Evolutionary conservation across 2,329 filamentous ascomycete species (phyloP).

Genomic region (Monilinia laxa): DNA sequence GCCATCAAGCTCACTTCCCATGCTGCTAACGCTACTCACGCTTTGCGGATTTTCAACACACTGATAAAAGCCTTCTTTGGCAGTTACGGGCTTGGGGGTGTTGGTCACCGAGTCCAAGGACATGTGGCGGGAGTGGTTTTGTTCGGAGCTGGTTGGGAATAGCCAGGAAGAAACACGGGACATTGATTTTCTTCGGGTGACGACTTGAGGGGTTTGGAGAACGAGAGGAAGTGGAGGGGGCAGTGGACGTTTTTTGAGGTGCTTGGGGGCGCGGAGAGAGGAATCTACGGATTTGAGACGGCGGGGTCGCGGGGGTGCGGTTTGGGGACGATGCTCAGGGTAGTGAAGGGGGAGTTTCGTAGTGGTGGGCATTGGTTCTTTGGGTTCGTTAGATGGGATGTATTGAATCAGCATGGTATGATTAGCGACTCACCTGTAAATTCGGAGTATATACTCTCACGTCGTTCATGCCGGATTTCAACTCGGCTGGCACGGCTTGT

Average conservation of each 20-base stretch:
- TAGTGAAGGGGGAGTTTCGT: constrained; percentile 44
- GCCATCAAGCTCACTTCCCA: constrained; percentile 4
- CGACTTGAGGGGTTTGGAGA: constrained; percentile 49
- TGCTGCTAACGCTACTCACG: constrained; percentile 3
- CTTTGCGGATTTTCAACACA: constrained; percentile 42
- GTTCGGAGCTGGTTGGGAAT: constrained; percentile 42
- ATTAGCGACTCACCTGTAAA: constrained; percentile 30
- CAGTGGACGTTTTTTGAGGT: constrained; percentile 26
- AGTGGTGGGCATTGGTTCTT: constrained; percentile 54
- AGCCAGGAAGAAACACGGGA: constrained; percentile 61
- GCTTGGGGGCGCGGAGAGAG: constrained; percentile 15
- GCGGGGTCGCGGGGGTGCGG: constrained; percentile 18
- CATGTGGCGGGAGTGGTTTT: constrained; percentile 42
- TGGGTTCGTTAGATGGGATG: constrained; percentile 30
- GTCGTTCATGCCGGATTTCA: constrained; percentile 28
- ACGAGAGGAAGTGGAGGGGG: constrained; percentile 58
- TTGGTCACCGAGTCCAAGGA: constrained; percentile 56
- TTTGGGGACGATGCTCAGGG: constrained; percentile 37
- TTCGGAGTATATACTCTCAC: constrained; percentile 34
- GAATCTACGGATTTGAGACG: constrained; percentile 22
- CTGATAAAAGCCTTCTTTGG: constrained; percentile 58
- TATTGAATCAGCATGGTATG: too few relatives aligned
- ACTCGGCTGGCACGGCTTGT: constrained; percentile 34
- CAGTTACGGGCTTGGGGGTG: constrained; percentile 51
- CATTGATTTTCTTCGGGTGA: constrained; percentile 67